phyloP scores from a whole-genome alignment of 1,284 basidiomycete species.

The Ceratobasidium sp. region DNA sequence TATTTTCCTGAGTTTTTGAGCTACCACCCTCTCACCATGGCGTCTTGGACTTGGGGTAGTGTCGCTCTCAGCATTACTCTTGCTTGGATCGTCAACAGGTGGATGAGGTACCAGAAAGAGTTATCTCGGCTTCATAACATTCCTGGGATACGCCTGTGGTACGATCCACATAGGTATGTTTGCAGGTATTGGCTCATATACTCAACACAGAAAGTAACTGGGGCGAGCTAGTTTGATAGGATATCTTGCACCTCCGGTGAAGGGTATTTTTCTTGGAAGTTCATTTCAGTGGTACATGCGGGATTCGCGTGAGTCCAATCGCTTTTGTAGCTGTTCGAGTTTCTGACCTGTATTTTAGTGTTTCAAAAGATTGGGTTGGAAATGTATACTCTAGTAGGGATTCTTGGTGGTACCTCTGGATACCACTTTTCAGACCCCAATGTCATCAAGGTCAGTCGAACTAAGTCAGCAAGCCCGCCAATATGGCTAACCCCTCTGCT shows the following conservation, averaged over 20 bases:
- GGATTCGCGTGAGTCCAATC: background rate
- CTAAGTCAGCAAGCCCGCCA: background rate
- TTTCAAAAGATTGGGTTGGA: background rate
- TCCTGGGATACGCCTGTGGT: constrained; percentile 4
- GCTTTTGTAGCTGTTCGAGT: background rate
- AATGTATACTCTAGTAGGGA: background rate
- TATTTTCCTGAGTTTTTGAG: background rate
- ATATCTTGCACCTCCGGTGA: background rate
- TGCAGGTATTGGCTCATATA: background rate
- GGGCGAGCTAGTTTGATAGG: background rate
- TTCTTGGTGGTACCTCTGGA: background rate
- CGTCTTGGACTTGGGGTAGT: constrained; percentile 6
- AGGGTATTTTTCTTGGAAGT: background rate
- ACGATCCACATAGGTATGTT: background rate
- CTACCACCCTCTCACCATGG: background rate
- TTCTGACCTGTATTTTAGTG: background rate
- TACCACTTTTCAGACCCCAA: constrained; percentile 2
- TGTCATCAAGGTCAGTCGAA: constrained; percentile 1
- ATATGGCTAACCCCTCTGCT: background rate
- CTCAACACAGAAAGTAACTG: no score
- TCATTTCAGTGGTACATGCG: background rate
- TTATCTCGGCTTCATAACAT: background rate
- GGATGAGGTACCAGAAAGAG: constrained; percentile 11
- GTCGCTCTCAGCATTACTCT: background rate
- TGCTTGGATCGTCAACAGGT: constrained; percentile 1